phyloP scores from a whole-genome alignment of 805 yeast genomes.

The Candida krabiensis region DNA sequence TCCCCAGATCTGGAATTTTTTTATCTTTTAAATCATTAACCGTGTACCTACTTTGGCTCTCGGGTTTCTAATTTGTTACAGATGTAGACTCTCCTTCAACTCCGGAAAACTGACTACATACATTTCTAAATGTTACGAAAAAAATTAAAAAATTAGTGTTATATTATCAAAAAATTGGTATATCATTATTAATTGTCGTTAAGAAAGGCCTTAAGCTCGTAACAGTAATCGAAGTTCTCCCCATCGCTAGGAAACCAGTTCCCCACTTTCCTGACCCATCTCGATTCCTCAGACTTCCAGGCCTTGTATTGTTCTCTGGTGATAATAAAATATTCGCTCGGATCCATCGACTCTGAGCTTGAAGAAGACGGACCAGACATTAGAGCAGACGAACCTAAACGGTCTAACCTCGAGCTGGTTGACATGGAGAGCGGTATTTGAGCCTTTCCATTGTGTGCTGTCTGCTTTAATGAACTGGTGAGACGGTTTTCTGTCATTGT shows the following conservation, averaged over 20 bases:
- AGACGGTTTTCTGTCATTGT: constrained; percentile 7
- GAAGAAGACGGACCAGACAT: constrained; percentile 1
- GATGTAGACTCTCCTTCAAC: no score
- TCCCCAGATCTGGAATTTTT: no score
- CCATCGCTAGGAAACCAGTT: constrained; percentile 36
- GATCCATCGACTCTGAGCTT: neutral
- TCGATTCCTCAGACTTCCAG: constrained; percentile 33
- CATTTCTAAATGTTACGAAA: no score
- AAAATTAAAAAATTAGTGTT: constrained; percentile 25
- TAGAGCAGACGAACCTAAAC: neutral
- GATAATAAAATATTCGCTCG: constrained; percentile 23
- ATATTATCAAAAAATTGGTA: neutral
- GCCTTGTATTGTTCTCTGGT: constrained; percentile 25
- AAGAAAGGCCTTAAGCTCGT: constrained; percentile 31
- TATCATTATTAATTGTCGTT: constrained; percentile 21
- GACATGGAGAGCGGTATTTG: neutral
- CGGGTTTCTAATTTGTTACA: no score
- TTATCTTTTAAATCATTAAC: no score
- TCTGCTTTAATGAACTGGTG: neutral
- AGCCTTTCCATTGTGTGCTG: neutral
- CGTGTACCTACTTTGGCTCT: no score
- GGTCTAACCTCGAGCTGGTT: neutral
- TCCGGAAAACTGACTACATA: no score
- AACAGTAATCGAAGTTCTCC: constrained; percentile 27
- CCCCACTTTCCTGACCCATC: constrained; percentile 36